Percentiles rank a stretch among this genome's conserved stretches.
Evolutionary conservation across 1,284 basidiomycete genomes (phyloP).

Genomic region (Leccinum fallax): DNA sequence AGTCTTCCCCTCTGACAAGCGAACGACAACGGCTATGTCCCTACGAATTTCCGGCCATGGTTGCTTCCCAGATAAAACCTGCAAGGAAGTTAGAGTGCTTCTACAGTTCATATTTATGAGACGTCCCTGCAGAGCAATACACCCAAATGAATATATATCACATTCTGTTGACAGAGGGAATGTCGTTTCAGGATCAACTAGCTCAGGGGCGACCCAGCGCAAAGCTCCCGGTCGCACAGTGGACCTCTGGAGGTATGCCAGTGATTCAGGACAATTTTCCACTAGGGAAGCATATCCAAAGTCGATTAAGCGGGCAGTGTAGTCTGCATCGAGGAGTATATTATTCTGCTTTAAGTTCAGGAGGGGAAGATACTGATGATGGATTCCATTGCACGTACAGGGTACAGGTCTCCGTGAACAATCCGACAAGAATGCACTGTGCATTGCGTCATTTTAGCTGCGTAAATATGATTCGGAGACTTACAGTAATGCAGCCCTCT

Average conservation of each 20-base stretch:
- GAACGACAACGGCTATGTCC: neutral
- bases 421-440: no score
- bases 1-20: neutral
- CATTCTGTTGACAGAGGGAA: constrained; percentile 3
- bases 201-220: constrained; percentile 8
- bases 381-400: neutral
- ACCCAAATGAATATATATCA: constrained; percentile 10
- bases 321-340: constrained; percentile 9
- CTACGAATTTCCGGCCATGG: constrained; percentile 6
- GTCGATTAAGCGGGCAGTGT: constrained; percentile 5
- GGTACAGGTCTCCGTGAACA: neutral
- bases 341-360: constrained; percentile 4
- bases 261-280: neutral
- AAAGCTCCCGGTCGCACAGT: neutral
- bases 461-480: no score
- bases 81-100: neutral
- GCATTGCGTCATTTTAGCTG: no score
- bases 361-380: neutral
- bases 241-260: constrained; percentile 1
- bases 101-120: neutral
- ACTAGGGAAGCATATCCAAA: constrained; percentile 1
- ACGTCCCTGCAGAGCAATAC: constrained; percentile 4
- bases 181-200: neutral
- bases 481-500: neutral
- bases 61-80: constrained; percentile 10